A percentile compares a stretch with the other conserved stretches of the same genome.
Evolutionary conservation across 139 green algal species (phyloP).

Genomic region (Nannochloris sp.): DNA sequence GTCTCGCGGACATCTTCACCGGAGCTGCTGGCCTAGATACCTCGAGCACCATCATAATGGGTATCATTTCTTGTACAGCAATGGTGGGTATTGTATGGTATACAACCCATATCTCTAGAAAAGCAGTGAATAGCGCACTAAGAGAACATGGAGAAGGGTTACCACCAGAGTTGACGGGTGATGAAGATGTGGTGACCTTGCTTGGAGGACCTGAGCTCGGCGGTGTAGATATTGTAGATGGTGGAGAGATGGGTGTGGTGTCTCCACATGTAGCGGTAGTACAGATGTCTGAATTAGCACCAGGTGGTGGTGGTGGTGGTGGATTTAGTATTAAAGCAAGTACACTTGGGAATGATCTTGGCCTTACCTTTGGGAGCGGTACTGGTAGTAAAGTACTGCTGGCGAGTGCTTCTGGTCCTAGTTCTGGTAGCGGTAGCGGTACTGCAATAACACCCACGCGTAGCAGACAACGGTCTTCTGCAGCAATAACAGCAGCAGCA

Average conservation of each 20-base stretch:
- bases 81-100: slow-evolving; percentile 39
- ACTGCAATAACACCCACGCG: too few relatives aligned
- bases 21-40: slow-evolving; percentile 17
- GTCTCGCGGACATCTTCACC: slow-evolving; percentile 43
- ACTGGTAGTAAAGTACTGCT: not conserved
- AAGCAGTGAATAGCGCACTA: slow-evolving; percentile 17
- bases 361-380: not conserved
- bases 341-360: not conserved
- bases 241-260: not conserved
- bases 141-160: slow-evolving; percentile 10
- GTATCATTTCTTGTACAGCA: slow-evolving; percentile 12
- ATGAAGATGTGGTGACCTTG: slow-evolving; percentile 20
- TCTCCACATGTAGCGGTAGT: not conserved
- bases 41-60: slow-evolving; percentile 13
- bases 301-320: not conserved
- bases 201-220: slow-evolving; percentile 3
- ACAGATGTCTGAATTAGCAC: too few relatives aligned
- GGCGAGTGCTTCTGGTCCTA: not conserved
- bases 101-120: slow-evolving; percentile 35
- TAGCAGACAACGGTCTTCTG: too few relatives aligned
- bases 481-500: too few relatives aligned
- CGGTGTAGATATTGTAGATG: not conserved
- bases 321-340: not conserved
- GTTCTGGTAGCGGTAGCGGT: not conserved
- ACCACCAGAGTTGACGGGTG: slow-evolving; percentile 14